Evolutionary conservation across 495 filamentous ascomycete genomes (phyloP).

Genomic region (Xylaria curta): DNA sequence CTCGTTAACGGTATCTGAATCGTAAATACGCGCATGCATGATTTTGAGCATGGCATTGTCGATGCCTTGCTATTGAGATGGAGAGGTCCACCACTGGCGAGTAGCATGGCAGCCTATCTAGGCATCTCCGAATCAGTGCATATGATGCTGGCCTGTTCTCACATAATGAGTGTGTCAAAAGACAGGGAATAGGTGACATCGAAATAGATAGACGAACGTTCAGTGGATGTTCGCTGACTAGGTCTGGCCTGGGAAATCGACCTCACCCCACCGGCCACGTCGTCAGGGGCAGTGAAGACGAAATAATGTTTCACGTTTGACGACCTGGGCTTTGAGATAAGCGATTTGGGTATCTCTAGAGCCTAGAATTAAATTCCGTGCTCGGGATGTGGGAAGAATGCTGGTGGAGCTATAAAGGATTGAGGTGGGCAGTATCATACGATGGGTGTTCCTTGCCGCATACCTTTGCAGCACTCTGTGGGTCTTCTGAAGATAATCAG

Average conservation of each 20-base stretch:
- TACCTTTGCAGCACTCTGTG: conserved; percentile 2
- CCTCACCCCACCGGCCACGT: not conserved
- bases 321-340: not conserved
- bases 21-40: not conserved
- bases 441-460: not conserved
- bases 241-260: not conserved
- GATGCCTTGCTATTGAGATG: not conserved
- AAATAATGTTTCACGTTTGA: not conserved
- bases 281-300: not conserved
- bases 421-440: conserved; percentile 9
- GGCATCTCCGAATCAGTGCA: not conserved
- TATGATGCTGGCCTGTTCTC: not conserved
- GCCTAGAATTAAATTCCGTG: not conserved
- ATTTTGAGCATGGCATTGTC: not conserved
- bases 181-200: not conserved
- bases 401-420: not conserved
- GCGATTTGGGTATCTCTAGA: not conserved
- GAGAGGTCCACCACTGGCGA: not conserved
- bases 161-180: not conserved
- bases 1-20: not conserved
- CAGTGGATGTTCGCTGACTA: too few relatives aligned
- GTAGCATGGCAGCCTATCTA: not conserved
- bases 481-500: not conserved
- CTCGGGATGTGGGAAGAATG: not conserved
- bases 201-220: too few relatives aligned